Evolutionary conservation across 495 filamentous ascomycete species (phyloP), one percentile per base, ranked within the genome.

Genomic region (Podospora bellae-mahoneyi): DNA sequence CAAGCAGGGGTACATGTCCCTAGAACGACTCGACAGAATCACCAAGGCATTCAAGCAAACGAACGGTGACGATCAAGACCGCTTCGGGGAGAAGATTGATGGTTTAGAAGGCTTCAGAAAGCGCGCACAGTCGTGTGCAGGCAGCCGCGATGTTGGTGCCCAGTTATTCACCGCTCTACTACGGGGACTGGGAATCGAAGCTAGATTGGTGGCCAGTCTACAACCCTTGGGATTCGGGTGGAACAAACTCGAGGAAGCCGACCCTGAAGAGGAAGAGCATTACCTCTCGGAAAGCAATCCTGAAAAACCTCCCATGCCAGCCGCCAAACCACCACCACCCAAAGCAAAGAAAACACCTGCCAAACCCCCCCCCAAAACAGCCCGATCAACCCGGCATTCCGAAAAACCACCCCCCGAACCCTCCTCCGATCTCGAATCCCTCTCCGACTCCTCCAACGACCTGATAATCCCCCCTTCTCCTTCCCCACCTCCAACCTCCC

Each of bases 211-310:
- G 10, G 88, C 89, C 16, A 97, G 86, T 76, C 78, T 99, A 13
- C 95, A 98, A 69, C 90, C 95, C 18, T 75, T 92, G 0, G 95
- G 96, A 2, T 97, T 97, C 77, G 93, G 93, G 2, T 97, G 92
- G 87, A 94, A 89, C 62, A 94, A 94, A 74, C 80, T 83, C 19
- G 95, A 99, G 77, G 90, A 93, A 73, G 86, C 85, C 28, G 81
- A 82, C 44, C 79, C 79, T 34, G 79, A 81, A 67, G 77, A 76
- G 64, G 73, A 77, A 34, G 67, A 69, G 13, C 66, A 64, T 16
- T 27, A 65, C 5, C 66, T 5, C 48, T 39, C 32, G 15, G 15
- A 58, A 0, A n/a, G 3, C 23, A 32, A 13, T n/a, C 18, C 55
- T 16, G 27, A 20, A n/a, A 60, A n/a, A 28, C 74, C 71, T 62